Evolutionary conservation across 2,329 filamentous ascomycete genomes (phyloP).

Genomic region (Aaosphaeria pasadenensis): DNA sequence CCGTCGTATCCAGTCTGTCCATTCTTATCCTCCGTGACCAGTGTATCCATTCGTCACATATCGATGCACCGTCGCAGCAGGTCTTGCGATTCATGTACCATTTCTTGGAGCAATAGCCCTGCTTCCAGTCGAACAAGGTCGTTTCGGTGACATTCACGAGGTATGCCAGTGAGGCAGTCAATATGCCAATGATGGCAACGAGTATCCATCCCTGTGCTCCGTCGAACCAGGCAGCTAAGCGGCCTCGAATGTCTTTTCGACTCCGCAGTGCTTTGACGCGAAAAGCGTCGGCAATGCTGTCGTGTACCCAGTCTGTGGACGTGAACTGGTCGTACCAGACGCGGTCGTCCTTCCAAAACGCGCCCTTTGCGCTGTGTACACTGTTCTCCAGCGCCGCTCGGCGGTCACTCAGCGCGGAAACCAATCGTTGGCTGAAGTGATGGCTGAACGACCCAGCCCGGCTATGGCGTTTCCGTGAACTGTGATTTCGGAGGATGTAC

Average conservation of each 20-base stretch:
- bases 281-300: constrained; percentile 91
- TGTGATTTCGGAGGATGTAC: constrained; percentile 35
- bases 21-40: constrained; percentile 62
- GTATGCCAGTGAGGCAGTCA: constrained; percentile 85
- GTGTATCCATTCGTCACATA: constrained; percentile 59
- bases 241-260: constrained; percentile 81
- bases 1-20: constrained; percentile 47
- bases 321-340: constrained; percentile 99
- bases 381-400: constrained; percentile 47
- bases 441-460: constrained; percentile 32
- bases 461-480: constrained; percentile 30
- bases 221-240: constrained; percentile 73
- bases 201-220: constrained; percentile 92
- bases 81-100: constrained; percentile 73
- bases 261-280: constrained; percentile 79
- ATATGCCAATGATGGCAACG: constrained; percentile 81
- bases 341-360: constrained; percentile 73
- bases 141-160: constrained; percentile 84
- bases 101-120: constrained; percentile 70
- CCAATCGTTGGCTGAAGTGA: constrained; percentile 49
- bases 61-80: constrained; percentile 57
- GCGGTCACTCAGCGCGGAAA: constrained; percentile 57
- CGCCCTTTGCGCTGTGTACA: constrained; percentile 63
- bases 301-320: constrained; percentile 96
- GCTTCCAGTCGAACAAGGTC: constrained; percentile 84